Percentiles rank a stretch among this genome's conserved stretches.
phyloP scores from a whole-genome alignment of 805 yeast species.

The Saccharomyces jurei region DNA sequence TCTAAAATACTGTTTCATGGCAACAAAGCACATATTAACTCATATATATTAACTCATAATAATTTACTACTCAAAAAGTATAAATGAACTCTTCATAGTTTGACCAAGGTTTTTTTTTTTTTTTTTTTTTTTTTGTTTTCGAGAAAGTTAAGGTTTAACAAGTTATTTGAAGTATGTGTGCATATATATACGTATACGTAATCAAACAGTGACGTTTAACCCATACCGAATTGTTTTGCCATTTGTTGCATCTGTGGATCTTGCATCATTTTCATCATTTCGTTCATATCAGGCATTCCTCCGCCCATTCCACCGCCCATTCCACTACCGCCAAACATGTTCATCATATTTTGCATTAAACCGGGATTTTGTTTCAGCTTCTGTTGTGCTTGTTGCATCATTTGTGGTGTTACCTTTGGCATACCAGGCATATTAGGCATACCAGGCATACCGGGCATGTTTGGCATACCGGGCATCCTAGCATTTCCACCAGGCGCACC shows the following conservation, averaged over 20 bases:
- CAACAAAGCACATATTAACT: neutral
- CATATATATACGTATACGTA: neutral
- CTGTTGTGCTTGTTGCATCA: conserved; percentile 48
- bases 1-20: neutral
- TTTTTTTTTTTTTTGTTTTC: neutral
- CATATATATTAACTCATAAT: neutral
- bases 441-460: conserved; percentile 44
- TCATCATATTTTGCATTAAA: conserved; percentile 65
- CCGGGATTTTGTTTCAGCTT: conserved; percentile 64
- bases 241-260: conserved; percentile 40
- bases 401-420: conserved; percentile 34
- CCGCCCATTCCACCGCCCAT: conserved; percentile 33
- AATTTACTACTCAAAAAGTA: neutral
- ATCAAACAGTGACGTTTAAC: conserved; percentile 1
- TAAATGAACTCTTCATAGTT: neutral
- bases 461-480: conserved; percentile 8
- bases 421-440: conserved; percentile 53
- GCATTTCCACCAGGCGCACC: conserved; percentile 30
- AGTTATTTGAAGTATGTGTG: neutral
- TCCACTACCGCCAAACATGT: conserved; percentile 55
- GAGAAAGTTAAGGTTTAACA: neutral
- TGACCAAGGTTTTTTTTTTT: neutral
- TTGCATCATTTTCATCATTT: conserved; percentile 55
- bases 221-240: conserved; percentile 43
- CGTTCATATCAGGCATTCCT: conserved; percentile 63